Evolutionary conservation across 139 green algal species (phyloP).

Genomic region (Closterium sp.): DNA sequence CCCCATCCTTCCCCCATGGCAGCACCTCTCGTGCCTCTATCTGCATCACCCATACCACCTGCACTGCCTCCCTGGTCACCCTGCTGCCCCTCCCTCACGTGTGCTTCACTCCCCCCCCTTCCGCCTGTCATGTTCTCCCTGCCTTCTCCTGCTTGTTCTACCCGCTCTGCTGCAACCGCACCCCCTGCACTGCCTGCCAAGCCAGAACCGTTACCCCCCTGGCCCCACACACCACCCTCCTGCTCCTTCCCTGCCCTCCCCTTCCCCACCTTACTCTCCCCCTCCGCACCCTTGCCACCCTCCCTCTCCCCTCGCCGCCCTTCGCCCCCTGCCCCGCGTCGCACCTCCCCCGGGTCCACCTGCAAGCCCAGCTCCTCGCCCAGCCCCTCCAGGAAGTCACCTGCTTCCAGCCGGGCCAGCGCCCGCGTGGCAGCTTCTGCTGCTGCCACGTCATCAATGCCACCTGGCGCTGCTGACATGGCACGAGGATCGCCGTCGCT

Average conservation of each 20-base stretch:
- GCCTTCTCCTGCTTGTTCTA: neutral
- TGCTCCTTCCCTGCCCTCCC: neutral
- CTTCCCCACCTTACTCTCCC: constrained; percentile 1
- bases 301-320: neutral
- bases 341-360: constrained; percentile 9
- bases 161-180: neutral
- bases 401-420: constrained; percentile 30
- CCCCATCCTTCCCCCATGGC: neutral
- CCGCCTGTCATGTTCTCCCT: neutral
- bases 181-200: neutral
- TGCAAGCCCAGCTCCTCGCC: constrained; percentile 41
- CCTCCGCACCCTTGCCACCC: neutral
- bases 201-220: neutral
- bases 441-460: neutral
- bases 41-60: neutral
- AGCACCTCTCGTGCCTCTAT: neutral
- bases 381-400: constrained; percentile 33
- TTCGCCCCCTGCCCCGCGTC: constrained; percentile 14
- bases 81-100: neutral
- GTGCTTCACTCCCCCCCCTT: neutral
- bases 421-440: constrained; percentile 28
- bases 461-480: neutral
- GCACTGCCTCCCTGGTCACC: neutral
- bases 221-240: neutral
- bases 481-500: neutral